phyloP scores from a whole-genome alignment of 257 asterid species.

The Gynochthodes officinalis region DNA sequence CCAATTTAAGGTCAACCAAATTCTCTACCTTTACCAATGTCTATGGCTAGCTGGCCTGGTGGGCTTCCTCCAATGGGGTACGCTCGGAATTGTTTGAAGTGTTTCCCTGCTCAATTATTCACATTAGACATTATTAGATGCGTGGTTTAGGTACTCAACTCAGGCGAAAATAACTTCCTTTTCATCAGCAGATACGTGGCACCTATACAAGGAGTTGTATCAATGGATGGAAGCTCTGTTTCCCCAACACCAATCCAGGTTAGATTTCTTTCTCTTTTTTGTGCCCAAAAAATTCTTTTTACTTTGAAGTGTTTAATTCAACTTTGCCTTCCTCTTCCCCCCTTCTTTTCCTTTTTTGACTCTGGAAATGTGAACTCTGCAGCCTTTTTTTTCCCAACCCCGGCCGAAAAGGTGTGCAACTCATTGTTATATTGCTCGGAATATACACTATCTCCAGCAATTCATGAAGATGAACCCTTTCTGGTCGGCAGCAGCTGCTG shows the following conservation, averaged over 20 bases:
- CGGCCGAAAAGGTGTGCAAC: constrained; percentile 85
- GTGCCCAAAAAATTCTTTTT: not conserved
- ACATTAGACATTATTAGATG: constrained; percentile 15
- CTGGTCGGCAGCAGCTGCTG: constrained; percentile 60
- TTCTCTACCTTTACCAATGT: constrained; percentile 62
- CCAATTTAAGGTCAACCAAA: constrained; percentile 47
- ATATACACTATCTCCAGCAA: constrained; percentile 71
- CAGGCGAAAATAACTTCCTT: constrained; percentile 29
- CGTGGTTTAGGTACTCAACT: constrained; percentile 13
- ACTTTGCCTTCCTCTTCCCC: not conserved
- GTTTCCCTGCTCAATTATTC: constrained; percentile 17
- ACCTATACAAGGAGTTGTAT: constrained; percentile 79
- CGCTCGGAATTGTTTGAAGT: constrained; percentile 20
- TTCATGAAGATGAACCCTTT: constrained; percentile 68
- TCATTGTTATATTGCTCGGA: constrained; percentile 87
- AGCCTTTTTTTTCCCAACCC: constrained; percentile 77
- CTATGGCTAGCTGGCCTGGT: constrained; percentile 87
- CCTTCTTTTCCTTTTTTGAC: constrained; percentile 5
- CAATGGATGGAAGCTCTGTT: constrained; percentile 65
- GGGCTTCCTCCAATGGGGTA: constrained; percentile 97
- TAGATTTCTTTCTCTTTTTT: not conserved
- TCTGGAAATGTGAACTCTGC: constrained; percentile 13
- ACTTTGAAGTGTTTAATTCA: not conserved
- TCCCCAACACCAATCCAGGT: constrained; percentile 76
- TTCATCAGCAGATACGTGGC: constrained; percentile 67